Percentiles rank a stretch among this genome's conserved stretches.
These are phyloP conservation scores for Nitzschia putrida DNA, from an alignment of 108 stramenopile genomes.

Conservation along the genomic window DNA sequence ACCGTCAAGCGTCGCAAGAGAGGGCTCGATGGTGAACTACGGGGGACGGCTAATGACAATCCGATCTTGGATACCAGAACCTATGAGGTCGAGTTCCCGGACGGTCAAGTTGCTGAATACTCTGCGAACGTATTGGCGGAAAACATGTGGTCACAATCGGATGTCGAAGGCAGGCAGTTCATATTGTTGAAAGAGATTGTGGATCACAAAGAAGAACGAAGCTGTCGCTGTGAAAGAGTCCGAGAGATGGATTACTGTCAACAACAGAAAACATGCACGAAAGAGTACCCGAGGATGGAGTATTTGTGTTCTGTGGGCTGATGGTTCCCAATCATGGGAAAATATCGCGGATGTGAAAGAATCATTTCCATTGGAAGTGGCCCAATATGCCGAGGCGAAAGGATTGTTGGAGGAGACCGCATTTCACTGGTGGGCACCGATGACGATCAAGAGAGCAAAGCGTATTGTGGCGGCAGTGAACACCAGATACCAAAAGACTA, in stretches of 20 bases:
- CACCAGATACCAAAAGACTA: neutral
- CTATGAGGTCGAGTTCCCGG: conserved; percentile 47
- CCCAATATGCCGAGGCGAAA: conserved; percentile 47
- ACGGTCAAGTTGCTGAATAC: conserved; percentile 30
- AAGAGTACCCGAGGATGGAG: conserved; percentile 56
- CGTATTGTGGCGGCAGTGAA: conserved; percentile 20
- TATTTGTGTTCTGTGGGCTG: conserved; percentile 36
- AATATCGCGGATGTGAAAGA: conserved; percentile 45
- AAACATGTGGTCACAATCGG: conserved; percentile 35
- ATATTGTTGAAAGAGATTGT: conserved; percentile 28
- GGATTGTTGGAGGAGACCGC: conserved; percentile 23
- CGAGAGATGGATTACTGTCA: too few relatives aligned
- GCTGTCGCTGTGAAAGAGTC: neutral
- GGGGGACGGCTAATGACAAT: conserved; percentile 36
- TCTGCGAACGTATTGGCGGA: conserved; percentile 51
- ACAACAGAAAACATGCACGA: conserved; percentile 7
- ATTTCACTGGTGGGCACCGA: conserved; percentile 39
- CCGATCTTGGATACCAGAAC: conserved; percentile 43
- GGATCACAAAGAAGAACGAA: conserved; percentile 25
- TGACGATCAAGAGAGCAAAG: conserved; percentile 1
- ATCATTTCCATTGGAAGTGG: conserved; percentile 48
- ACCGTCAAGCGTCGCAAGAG: conserved; percentile 30
- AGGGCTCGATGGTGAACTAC: conserved; percentile 23
- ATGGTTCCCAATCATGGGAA: conserved; percentile 33
- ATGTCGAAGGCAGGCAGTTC: conserved; percentile 25